These are phyloP conservation scores for Jatropha podagrica DNA, from an alignment of 441 rosid species.

Conservation along the genomic window DNA sequence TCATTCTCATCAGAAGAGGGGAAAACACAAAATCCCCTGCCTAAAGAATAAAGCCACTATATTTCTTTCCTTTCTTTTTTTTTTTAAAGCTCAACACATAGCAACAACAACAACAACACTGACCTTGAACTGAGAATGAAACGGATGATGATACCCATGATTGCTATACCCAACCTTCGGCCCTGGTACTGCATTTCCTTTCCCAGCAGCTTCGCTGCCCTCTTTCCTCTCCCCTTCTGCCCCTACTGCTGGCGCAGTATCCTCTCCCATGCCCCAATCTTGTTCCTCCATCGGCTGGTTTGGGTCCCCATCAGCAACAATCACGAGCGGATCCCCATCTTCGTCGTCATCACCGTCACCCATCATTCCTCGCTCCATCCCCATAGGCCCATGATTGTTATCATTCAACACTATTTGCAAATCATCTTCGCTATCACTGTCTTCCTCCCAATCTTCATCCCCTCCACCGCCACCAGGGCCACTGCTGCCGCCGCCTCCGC, in stretches of 20 bases:
- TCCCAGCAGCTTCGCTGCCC: constrained; percentile 48
- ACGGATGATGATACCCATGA: constrained; percentile 87
- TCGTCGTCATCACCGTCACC: constrained; percentile 42
- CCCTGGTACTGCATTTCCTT: constrained; percentile 43
- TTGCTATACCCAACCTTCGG: constrained; percentile 79
- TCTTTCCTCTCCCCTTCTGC: constrained; percentile 66
- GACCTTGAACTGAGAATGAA: constrained; percentile 99
- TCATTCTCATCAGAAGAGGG: constrained; percentile 22
- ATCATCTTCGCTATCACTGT: constrained; percentile 98
- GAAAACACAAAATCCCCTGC: constrained; percentile 33
- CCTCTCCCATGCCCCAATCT: constrained; percentile 63
- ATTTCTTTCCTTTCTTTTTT: constrained; percentile 19
- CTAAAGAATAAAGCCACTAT: constrained; percentile 10
- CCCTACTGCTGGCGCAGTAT: constrained; percentile 37
- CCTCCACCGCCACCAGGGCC: constrained; percentile 33
- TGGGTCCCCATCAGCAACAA: constrained; percentile 66
- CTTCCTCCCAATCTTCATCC: constrained; percentile 35
- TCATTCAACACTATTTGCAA: constrained; percentile 92
- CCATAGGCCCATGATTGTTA: constrained; percentile 53
- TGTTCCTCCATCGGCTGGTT: constrained; percentile 61
- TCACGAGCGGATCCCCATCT: constrained; percentile 80
- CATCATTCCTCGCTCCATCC: constrained; percentile 46
- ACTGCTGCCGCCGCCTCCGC: constrained; percentile 35
- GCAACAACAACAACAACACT: constrained; percentile 60
- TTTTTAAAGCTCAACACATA: constrained; percentile 29